Evolutionary conservation across 768 basidiomycete genomes (phyloP), one percentile per base, ranked within the genome.

Genomic region (Botryobasidium botryosum): DNA sequence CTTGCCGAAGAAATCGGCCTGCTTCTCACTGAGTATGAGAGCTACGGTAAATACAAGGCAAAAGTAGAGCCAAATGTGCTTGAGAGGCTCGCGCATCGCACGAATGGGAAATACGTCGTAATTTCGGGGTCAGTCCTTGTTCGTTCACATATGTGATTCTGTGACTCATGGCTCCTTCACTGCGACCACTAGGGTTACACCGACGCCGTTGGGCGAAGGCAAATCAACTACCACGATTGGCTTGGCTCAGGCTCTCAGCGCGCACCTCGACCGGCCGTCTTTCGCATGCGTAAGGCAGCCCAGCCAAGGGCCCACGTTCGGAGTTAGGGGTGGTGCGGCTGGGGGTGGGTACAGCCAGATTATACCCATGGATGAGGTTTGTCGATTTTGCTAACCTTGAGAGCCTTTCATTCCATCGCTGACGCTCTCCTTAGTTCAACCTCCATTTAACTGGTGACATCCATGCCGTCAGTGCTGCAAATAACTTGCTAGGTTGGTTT

Each of bases 211-310:
- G 27, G 92, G 92, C 35, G 94, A 97, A 65, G 94, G 94, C 35
- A 97, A 99, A 62, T 96, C 91, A 4, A 97, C 94, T 3, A 97
- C 91, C 0, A 96, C 91, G 10, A 87, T 96, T 52, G 92, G 92
- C 58, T 71, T 99, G 43, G 87, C 90, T 6, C 92, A 99, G 59
- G 92, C 92, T 26, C 71, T 99, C 47, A 88, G 88, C 35, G 94
- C 91, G 37, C 88, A 94, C 59, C 74, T 96, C 28, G 78, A 79
- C 48, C 86, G 91, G 45, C 80, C 86, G 26, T 73, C 88, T 7
- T 96, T 94, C 60, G 92, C 94, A 37, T 94, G 90, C 60, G 90
- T 97, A 20, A 80, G 92, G 45, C 94, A 99, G 59, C 94, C 94
- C 4, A 90, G 87, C 64, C 92, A 99, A 62, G 92, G 94, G 10